Percentiles rank a stretch among this genome's conserved stretches.
Conservation (phyloP, 129 eudicot genomes). For the Helianthus tuberosus region DNA sequence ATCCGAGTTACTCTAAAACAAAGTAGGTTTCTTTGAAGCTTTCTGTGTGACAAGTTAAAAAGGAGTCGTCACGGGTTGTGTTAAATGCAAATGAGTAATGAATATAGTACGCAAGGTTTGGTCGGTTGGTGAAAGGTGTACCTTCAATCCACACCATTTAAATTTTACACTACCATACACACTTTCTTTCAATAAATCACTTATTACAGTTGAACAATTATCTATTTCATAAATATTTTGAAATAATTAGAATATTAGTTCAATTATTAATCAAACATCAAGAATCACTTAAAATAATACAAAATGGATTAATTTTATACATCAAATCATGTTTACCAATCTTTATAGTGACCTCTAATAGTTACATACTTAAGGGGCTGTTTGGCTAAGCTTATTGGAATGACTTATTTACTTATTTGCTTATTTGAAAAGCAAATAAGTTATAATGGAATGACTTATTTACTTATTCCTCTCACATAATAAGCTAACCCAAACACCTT, state of each 20-base stretch:
- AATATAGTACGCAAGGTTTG: conserved; percentile 6
- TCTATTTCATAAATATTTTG: background rate
- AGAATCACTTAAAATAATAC: background rate
- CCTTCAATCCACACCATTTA: background rate
- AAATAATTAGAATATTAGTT: background rate
- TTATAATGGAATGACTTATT: too few species aligned
- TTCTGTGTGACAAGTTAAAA: conserved; percentile 12
- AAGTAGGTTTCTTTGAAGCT: conserved; percentile 13
- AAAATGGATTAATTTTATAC: background rate
- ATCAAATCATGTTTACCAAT: background rate
- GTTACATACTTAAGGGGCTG: too few species aligned
- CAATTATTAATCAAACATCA: background rate
- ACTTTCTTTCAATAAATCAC: background rate
- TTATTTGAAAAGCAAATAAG: too few species aligned
- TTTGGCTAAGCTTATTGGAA: too few species aligned
- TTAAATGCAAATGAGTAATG: conserved; percentile 20
- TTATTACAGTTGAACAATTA: background rate
- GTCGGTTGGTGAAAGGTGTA: conserved; percentile 18
- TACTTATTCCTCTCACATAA: too few species aligned
- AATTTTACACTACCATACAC: background rate
- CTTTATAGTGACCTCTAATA: background rate
- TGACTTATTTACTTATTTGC: too few species aligned
- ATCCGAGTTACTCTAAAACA: background rate
- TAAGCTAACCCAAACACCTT: too few species aligned
- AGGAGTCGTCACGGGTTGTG: conserved; percentile 11